Evolutionary conservation across 345 rosid species (phyloP).

Genomic region (Crucihimalaya himalaica): DNA sequence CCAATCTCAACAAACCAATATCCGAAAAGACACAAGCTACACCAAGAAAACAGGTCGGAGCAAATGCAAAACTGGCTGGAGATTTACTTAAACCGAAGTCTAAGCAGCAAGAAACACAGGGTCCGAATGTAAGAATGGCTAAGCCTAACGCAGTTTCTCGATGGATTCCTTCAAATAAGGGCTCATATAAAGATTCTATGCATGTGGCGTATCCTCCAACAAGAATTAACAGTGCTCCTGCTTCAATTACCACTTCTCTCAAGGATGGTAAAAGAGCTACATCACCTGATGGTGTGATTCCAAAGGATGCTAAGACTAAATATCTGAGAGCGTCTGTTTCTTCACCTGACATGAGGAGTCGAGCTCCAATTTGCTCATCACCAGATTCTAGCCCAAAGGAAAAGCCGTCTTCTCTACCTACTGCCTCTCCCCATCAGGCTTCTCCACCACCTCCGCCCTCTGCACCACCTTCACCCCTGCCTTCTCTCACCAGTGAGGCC

Average conservation of each 20-base stretch:
- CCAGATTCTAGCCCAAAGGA: conserved; percentile 40
- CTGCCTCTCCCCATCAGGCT: conserved; percentile 38
- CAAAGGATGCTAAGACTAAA: conserved; percentile 48
- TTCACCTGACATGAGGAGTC: conserved; percentile 42
- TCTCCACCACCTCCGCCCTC: conserved; percentile 9
- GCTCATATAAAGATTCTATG: conserved; percentile 74
- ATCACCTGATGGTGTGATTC: conserved; percentile 42
- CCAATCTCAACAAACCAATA: conserved; percentile 47
- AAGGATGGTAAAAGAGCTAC: conserved; percentile 55
- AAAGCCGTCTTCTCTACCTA: conserved; percentile 36
- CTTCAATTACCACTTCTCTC: conserved; percentile 59
- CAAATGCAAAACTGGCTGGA: conserved; percentile 50
- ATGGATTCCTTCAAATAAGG: conserved; percentile 92
- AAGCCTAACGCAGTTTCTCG: conserved; percentile 74
- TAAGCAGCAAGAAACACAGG: conserved; percentile 63
- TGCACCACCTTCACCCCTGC: conserved; percentile 39
- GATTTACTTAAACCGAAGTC: conserved; percentile 66
- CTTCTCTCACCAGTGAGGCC: conserved; percentile 38
- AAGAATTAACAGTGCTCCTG: conserved; percentile 78
- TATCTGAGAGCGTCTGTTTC: conserved; percentile 38
- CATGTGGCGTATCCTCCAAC: conserved; percentile 80
- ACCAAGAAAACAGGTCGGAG: conserved; percentile 51
- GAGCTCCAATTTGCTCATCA: conserved; percentile 44
- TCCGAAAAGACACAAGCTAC: conserved; percentile 60
- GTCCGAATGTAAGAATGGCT: conserved; percentile 59